Base-by-base conservation (phyloP, 495 filamentous ascomycete species). In the Aspergillus affinis region DNA sequence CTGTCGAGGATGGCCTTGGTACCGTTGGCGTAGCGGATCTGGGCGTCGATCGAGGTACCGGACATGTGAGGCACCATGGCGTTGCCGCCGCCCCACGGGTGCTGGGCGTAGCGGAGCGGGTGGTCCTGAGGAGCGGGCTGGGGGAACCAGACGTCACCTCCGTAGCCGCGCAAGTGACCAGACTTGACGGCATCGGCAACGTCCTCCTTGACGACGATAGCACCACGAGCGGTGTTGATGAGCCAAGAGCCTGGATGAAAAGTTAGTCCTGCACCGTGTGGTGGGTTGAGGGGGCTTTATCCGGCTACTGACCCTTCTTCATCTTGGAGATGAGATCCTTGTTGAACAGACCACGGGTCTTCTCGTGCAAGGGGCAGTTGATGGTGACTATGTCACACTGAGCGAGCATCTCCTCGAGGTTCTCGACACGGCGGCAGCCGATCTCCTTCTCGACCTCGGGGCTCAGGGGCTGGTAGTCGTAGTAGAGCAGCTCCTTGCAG, bases 401-500 rank as follows among this genome's bases (percentile, higher is more conserved):
- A 56, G 84, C 82, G 58, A 98, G 79, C 87, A 98, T 89, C 78
- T 98, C 94, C 83, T 97, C 93, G 65, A 98, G 86, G 68, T 70
- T 81, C 13, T 90, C 84, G 44, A 97, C 92, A 58, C 94, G 86
- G 68, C 94, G 84, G 83, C 88, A 93, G 74, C 94, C 94, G 76
- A 98, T 97, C 82, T 97, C 94, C 76, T 89, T 88, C 86, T 98
- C 94, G 65, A 87, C 81, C 81, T 96, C 92, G 57, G 91, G 72
- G 54, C 74, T 81, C 61, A 98, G 84, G 36, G 93, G 93, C 81
- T 98, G 94, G 87, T 98, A 98, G 81, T 98, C 94, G 74, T 90
- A 98, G 88, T 98, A 98, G 58, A 98, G 84, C 45, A 98, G 85
- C 84, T 98, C 94, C 87, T 97, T 98, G 90, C 94, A 98, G 81